These are phyloP conservation scores for Sugiyamaella xylanicola DNA, from an alignment of 1,139 yeast genomes.

Conservation along the genomic window DNA sequence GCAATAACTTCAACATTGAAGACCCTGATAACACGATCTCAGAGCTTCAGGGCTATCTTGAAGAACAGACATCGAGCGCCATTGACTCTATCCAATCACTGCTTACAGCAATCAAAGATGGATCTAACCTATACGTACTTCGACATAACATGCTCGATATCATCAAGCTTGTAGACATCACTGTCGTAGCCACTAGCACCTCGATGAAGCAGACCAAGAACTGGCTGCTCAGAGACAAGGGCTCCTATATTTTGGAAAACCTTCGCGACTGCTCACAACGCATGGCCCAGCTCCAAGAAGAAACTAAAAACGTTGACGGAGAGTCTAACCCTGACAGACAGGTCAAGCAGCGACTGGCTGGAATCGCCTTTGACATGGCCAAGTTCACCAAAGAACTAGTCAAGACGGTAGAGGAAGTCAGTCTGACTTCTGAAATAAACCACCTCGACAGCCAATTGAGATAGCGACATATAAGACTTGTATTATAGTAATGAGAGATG, in stretches of 20 bases:
- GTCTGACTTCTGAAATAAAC: constrained; percentile 75
- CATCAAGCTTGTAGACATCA: constrained; percentile 73
- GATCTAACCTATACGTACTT: constrained; percentile 74
- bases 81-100: constrained; percentile 86
- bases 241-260: constrained; percentile 84
- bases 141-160: constrained; percentile 74
- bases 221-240: constrained; percentile 76
- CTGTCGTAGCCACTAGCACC: constrained; percentile 87
- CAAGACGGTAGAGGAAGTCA: constrained; percentile 93
- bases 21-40: constrained; percentile 85
- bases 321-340: constrained; percentile 75
- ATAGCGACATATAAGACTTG: neutral
- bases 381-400: constrained; percentile 94
- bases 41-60: constrained; percentile 81
- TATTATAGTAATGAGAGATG: constrained; percentile 13
- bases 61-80: constrained; percentile 91
- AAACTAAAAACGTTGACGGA: constrained; percentile 49
- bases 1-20: constrained; percentile 64
- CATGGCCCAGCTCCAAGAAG: constrained; percentile 47
- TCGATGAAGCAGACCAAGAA: constrained; percentile 90
- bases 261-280: constrained; percentile 83
- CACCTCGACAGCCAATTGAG: constrained; percentile 34
- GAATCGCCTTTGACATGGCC: constrained; percentile 93
- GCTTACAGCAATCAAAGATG: constrained; percentile 50
- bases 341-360: constrained; percentile 90